Evolutionary conservation across 345 rosid genomes (phyloP), one percentile per base, ranked within the genome.

Genomic region (Aegle marmelos): DNA sequence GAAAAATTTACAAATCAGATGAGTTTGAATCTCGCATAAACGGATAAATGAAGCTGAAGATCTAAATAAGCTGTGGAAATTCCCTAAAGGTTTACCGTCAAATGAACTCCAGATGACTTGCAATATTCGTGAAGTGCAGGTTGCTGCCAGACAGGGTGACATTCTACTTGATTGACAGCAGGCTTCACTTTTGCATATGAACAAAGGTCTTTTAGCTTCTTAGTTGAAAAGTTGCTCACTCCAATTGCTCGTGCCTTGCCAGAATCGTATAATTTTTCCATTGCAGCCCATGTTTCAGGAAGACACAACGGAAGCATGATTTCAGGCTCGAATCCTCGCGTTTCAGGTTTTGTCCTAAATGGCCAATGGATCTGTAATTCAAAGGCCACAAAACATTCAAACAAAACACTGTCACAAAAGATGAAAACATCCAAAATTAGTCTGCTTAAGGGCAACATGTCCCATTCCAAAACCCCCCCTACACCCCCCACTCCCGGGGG

Each of bases 81-180:
- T 22, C 19, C 17, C 2, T 3, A 0, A 39, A 19, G 24, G 7
- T 1, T 58, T 82, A 88, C 94, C 76, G 94, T 75, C 77, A 90
- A 79, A 78, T 82, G 88, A 73, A 90, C 86, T 50, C 90, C 88
- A 3, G 81, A 76, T 11, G 88, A 88, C 76, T 86, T 83, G 88
- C 94, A 90, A 54, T 88, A 79, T 27, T 79, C 77, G 63, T 87
- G 94, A 61, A 90, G 86, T 2, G 53, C 82, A 37, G 90, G 83
- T 71, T 88, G 92, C 87, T 88, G 88, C 94, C 94, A 90, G 10
- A 83, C 91, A 19, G 89, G 88, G 70, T 88, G 88, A 80, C 91
- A 85, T 72, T 88, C 94, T 9, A 86, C 92, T 82, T 88, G 94
- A 80, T 87, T 90, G 37, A 88, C 94, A 9, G 90, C 89, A 37